phyloP scores from a whole-genome alignment of 495 filamentous ascomycete species.

The Neurospora intermedia region DNA sequence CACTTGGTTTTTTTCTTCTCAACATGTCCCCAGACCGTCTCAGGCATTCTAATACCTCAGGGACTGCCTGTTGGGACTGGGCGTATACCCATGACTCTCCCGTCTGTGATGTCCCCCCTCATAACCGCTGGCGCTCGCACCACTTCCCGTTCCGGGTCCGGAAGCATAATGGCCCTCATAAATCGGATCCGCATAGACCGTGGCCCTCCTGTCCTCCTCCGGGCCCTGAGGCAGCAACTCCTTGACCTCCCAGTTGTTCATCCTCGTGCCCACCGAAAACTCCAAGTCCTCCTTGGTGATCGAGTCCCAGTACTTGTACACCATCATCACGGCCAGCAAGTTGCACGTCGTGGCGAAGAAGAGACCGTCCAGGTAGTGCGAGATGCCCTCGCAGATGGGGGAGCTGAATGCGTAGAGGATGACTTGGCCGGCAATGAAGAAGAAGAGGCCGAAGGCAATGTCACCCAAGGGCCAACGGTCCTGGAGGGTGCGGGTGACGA shows the following conservation, averaged over 20 bases:
- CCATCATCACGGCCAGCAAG: constrained; percentile 96
- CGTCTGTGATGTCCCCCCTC: neutral
- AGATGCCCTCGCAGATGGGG: constrained; percentile 70
- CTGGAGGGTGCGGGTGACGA: constrained; percentile 83
- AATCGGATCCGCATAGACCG: constrained; percentile 60
- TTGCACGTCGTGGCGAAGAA: constrained; percentile 95
- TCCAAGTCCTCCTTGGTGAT: constrained; percentile 98
- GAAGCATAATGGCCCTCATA: constrained; percentile 11
- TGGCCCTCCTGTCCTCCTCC: constrained; percentile 77
- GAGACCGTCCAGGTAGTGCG: constrained; percentile 90
- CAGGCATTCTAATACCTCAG: neutral
- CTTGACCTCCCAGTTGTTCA: constrained; percentile 98
- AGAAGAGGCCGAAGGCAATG: constrained; percentile 83
- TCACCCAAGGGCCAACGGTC: constrained; percentile 94
- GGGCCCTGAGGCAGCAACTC: constrained; percentile 51
- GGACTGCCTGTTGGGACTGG: neutral
- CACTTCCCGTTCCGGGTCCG: neutral
- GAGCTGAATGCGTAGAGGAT: constrained; percentile 83
- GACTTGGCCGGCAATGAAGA: constrained; percentile 89
- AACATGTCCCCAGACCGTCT: neutral
- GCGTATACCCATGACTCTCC: neutral
- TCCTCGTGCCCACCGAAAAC: constrained; percentile 89
- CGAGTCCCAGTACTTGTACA: constrained; percentile 99
- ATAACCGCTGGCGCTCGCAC: neutral
- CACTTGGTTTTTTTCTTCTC: neutral